phyloP scores from a whole-genome alignment of 805 yeast species.

The Torulaspora quercuum region DNA sequence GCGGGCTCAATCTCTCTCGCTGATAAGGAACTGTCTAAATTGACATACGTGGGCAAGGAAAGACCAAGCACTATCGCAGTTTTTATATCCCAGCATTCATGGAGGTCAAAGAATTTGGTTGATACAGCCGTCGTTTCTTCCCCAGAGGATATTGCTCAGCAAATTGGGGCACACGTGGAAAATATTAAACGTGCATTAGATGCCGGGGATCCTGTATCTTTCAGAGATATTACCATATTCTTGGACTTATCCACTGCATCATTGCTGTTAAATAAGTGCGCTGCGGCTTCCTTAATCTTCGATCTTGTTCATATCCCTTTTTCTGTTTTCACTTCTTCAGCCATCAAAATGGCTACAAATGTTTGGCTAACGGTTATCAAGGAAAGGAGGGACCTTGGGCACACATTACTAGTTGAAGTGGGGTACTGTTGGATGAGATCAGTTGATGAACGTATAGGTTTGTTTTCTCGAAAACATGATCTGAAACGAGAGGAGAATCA shows the following conservation, averaged over 20 bases:
- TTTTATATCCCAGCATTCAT: conserved; percentile 71
- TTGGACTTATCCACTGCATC: conserved; percentile 46
- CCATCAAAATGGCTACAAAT: conserved; percentile 63
- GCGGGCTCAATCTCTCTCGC: conserved; percentile 68
- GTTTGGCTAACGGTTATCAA: conserved; percentile 78
- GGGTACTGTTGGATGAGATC: conserved; percentile 66
- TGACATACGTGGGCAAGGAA: conserved; percentile 38
- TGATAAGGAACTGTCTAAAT: conserved; percentile 61
- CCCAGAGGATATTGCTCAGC: conserved; percentile 26
- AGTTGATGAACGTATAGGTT: conserved; percentile 55
- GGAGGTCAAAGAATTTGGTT: conserved; percentile 51
- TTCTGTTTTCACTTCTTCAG: conserved; percentile 52
- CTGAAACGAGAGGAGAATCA: conserved; percentile 55
- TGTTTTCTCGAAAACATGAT: conserved; percentile 59
- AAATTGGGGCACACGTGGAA: conserved; percentile 20
- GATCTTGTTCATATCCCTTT: conserved; percentile 70
- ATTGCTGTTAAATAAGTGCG: conserved; percentile 38
- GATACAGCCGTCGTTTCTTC: conserved; percentile 34
- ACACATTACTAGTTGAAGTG: conserved; percentile 64
- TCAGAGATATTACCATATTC: conserved; percentile 40
- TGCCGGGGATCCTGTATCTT: conserved; percentile 23
- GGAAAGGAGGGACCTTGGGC: conserved; percentile 56
- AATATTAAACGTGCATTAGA: conserved; percentile 24
- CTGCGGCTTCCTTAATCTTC: conserved; percentile 41
- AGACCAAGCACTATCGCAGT: conserved; percentile 61